Evolutionary conservation across 495 filamentous ascomycete species (phyloP), one percentile per base, ranked within the genome.

Genomic region (Lepraria neglecta): DNA sequence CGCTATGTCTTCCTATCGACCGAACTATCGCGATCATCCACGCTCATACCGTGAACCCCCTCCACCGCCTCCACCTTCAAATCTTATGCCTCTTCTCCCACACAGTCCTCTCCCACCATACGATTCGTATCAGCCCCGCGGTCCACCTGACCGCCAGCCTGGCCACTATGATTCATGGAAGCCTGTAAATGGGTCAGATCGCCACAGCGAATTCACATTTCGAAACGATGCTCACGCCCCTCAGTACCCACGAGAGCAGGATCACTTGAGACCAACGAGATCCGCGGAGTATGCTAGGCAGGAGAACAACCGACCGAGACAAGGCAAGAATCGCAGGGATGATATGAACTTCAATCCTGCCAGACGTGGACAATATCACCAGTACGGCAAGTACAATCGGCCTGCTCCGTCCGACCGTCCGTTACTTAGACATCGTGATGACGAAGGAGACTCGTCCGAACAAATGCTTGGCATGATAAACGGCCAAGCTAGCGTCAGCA

Each of bases 391-490:
- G 38, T 42, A 53, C 35, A 68, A 70, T 55, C 70, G 72, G 17
- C 70, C 69, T 15, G 68, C 64, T 5, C 79, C 73, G 6, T 67
- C 78, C 10, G 77, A 80, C 31, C 74, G 80, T 19, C 80, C 79
- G 11, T 67, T 82, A 10, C 60, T 82, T 19, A 68, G 68, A 15
- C 70, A 70, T 45, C 66, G 73, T 56, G 76, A 59, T 33, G 77
- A 62, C 21, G n/a, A 28, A 59, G 63, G 42, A 75, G 73, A 0
- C 72, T 14, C 27, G 9, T 38, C 76, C 6, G 74, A 81, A 24
- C 61, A 69, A 38, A 63, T 81, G 3, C 57, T 72, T 3, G 69
- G 63, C 15, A 55, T 69, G 0, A 38, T 48, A 6, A 69, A 68
- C 10, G 60, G 64, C 7, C 21, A 74, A 73, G 50, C 66, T 70